Conservation (phyloP, 176 grass and related monocot genomes). For the Oryza coarctata region DNA sequence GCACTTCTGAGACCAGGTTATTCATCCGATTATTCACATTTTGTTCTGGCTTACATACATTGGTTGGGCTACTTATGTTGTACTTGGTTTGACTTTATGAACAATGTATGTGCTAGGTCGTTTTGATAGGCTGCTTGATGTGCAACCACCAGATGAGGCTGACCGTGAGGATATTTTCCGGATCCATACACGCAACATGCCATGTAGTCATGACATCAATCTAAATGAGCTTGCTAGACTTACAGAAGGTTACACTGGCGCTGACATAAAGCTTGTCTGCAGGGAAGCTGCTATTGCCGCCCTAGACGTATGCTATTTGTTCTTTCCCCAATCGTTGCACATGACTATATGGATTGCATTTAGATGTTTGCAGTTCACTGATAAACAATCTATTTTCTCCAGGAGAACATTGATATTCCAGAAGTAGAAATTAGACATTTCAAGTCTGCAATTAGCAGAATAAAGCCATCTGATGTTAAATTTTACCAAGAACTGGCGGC, state of each 20-base stretch:
- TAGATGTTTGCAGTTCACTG: neutral
- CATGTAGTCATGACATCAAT: constrained; percentile 55
- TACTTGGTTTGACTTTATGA: constrained; percentile 29
- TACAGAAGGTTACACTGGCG: constrained; percentile 87
- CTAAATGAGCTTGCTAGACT: constrained; percentile 73
- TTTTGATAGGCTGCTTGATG: constrained; percentile 86
- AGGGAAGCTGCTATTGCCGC: constrained; percentile 85
- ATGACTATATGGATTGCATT: neutral
- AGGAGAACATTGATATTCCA: constrained; percentile 61
- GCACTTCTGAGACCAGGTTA: constrained; percentile 87
- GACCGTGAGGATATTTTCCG: constrained; percentile 76
- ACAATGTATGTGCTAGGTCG: constrained; percentile 52
- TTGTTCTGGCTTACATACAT: constrained; percentile 7
- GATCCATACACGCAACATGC: constrained; percentile 70
- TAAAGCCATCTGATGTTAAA: constrained; percentile 63
- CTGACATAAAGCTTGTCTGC: constrained; percentile 82
- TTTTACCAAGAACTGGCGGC: constrained; percentile 71
- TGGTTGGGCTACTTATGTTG: neutral
- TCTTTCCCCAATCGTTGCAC: constrained; percentile 4
- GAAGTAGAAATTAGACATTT: constrained; percentile 70
- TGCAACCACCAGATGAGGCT: constrained; percentile 72
- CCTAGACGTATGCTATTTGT: constrained; percentile 66
- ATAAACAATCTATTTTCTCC: constrained; percentile 9
- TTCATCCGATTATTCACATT: neutral
- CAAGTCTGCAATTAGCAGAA: constrained; percentile 38